These are phyloP conservation scores for Penicillium palitans DNA, from an alignment of 2,329 filamentous ascomycete species.

Conservation along the genomic window DNA sequence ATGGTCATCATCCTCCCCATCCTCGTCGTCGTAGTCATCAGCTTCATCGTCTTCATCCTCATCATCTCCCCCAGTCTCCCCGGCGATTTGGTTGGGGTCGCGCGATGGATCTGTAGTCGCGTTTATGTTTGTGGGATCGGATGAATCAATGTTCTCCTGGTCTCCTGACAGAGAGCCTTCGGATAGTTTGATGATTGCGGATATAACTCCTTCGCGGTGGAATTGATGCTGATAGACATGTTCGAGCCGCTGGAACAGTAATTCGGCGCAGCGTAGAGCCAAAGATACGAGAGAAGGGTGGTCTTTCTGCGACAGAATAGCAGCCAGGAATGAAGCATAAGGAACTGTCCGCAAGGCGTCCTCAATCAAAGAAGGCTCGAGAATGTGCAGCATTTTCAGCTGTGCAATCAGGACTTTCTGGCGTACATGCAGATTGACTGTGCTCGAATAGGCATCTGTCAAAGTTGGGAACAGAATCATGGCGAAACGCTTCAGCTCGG, in stretches of 20 bases:
- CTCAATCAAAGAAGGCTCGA: conserved; percentile 80
- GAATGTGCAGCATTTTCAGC: conserved; percentile 93
- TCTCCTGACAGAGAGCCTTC: conserved; percentile 40
- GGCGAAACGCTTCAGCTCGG: conserved; percentile 86
- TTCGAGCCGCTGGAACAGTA: conserved; percentile 80
- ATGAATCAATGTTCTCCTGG: conserved; percentile 15
- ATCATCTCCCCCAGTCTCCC: conserved; percentile 34
- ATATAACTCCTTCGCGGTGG: conserved; percentile 92
- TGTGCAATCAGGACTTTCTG: conserved; percentile 96
- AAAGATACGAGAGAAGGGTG: conserved; percentile 83
- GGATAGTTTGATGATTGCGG: conserved; percentile 82
- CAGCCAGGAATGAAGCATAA: conserved; percentile 92
- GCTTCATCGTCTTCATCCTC: conserved; percentile 54
- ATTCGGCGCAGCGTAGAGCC: conserved; percentile 83
- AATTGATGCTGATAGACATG: conserved; percentile 93
- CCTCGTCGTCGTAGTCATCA: conserved; percentile 54
- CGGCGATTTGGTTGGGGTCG: conserved; percentile 6
- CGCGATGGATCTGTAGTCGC: conserved; percentile 12
- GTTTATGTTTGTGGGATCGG: conserved; percentile 4
- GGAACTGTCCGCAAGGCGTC: conserved; percentile 85
- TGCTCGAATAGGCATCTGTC: conserved; percentile 96
- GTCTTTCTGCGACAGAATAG: conserved; percentile 93
- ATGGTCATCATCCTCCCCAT: conserved; percentile 54
- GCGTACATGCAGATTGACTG: conserved; percentile 89
- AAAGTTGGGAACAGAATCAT: conserved; percentile 91